Evolutionary conservation across 2,329 filamentous ascomycete genomes (phyloP).

Genomic region (Trichoderma arundinaceum): DNA sequence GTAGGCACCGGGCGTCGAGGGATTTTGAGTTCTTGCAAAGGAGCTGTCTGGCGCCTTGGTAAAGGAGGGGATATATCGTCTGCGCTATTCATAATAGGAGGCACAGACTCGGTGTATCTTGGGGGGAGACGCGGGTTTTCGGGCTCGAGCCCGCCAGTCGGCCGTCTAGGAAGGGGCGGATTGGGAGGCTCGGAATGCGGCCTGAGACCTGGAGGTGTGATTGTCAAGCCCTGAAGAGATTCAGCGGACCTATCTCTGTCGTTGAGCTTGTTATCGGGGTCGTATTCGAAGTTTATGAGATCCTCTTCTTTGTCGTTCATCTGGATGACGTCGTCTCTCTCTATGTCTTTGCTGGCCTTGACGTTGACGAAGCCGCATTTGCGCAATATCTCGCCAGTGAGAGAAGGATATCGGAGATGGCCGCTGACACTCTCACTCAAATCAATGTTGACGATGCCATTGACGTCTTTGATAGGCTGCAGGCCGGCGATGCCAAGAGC

Average conservation of each 20-base stretch:
- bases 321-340: conserved; percentile 58
- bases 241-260: conserved; percentile 33
- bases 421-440: conserved; percentile 59
- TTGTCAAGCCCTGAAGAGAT: conserved; percentile 40
- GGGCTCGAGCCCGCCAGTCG: background rate
- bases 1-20: conserved; percentile 26
- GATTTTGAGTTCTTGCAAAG: conserved; percentile 16
- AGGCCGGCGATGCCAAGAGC: conserved; percentile 85
- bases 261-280: background rate
- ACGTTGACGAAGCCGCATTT: conserved; percentile 58
- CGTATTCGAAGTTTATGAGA: conserved; percentile 42
- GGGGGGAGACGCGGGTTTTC: conserved; percentile 1
- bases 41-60: conserved; percentile 24
- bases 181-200: conserved; percentile 35
- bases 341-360: conserved; percentile 53
- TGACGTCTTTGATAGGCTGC: conserved; percentile 71
- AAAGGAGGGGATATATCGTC: conserved; percentile 4
- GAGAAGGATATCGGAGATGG: conserved; percentile 58
- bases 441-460: conserved; percentile 65
- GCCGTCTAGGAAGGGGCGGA: conserved; percentile 35
- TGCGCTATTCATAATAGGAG: background rate
- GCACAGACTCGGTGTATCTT: conserved; percentile 4
- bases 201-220: conserved; percentile 39
- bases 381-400: conserved; percentile 58
- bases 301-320: conserved; percentile 48